Percentiles rank a stretch among this genome's conserved stretches.
phyloP scores from a whole-genome alignment of 371 early-diverging fungal species.

The Mortierella sp. region DNA sequence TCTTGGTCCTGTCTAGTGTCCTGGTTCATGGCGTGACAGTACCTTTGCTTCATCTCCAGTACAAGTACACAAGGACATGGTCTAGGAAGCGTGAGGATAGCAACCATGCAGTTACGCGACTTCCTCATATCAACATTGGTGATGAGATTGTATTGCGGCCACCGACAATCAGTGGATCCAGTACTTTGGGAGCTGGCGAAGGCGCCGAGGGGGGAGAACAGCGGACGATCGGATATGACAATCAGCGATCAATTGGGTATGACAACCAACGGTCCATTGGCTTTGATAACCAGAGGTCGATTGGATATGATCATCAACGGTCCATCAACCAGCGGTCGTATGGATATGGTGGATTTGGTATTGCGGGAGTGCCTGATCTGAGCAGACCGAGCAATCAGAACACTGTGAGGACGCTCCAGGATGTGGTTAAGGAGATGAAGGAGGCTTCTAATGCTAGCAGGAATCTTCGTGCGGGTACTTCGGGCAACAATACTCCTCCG shows the following conservation, averaged over 20 bases:
- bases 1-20: conserved; percentile 81
- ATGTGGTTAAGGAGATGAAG: conserved; percentile 51
- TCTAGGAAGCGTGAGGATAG: conserved; percentile 54
- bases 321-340: conserved; percentile 42
- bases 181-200: background rate
- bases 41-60: conserved; percentile 73
- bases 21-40: conserved; percentile 87
- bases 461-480: conserved; percentile 4
- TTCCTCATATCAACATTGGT: conserved; percentile 57
- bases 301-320: conserved; percentile 43
- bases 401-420: conserved; percentile 44
- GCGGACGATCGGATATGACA: conserved; percentile 30
- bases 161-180: conserved; percentile 24
- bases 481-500: background rate
- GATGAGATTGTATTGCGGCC: conserved; percentile 54
- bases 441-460: conserved; percentile 31
- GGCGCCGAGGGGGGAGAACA: conserved; percentile 29
- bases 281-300: conserved; percentile 33
- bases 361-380: conserved; percentile 50
- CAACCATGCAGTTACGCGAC: conserved; percentile 46
- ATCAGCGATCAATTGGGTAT: conserved; percentile 44
- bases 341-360: conserved; percentile 39
- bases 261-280: conserved; percentile 42
- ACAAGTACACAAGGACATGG: conserved; percentile 57
- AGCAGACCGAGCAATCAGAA: conserved; percentile 6